phyloP scores from a whole-genome alignment of 768 basidiomycete species.

The Serendipita indica region DNA sequence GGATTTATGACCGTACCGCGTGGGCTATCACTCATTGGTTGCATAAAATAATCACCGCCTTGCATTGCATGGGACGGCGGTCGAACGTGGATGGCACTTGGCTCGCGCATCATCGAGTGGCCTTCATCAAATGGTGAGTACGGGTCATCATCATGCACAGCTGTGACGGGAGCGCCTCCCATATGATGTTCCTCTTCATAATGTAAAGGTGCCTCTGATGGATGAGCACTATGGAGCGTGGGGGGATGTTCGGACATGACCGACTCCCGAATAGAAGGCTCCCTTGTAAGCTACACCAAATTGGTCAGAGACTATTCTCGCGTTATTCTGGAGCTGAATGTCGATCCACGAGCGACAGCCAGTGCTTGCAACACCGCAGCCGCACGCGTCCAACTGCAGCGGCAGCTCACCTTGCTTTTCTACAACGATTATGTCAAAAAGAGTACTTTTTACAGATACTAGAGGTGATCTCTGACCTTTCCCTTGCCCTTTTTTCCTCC shows the following conservation, averaged over 20 bases:
- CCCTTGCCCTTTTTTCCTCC: slow-evolving; percentile 5
- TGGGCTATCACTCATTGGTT: not conserved
- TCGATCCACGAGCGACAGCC: not conserved
- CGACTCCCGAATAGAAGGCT: slow-evolving; percentile 4
- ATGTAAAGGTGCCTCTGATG: not conserved
- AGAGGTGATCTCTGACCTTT: slow-evolving; percentile 4
- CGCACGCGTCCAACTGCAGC: too few species aligned
- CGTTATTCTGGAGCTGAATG: not conserved
- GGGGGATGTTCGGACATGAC: not conserved
- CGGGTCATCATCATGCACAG: slow-evolving; percentile 7
- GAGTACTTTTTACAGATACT: too few species aligned
- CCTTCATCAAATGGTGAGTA: not conserved
- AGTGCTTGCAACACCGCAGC: too few species aligned
- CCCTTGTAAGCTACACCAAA: not conserved
- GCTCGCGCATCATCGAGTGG: not conserved
- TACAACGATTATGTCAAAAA: not conserved
- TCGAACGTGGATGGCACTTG: slow-evolving; percentile 6
- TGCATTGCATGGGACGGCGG: not conserved
- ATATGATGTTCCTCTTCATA: not conserved
- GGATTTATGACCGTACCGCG: not conserved
- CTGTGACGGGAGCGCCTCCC: not conserved
- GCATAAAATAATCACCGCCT: slow-evolving; percentile 6
- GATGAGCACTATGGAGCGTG: not conserved
- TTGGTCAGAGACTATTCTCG: not conserved
- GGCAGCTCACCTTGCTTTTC: slow-evolving; percentile 6